Evolutionary conservation across 805 yeast genomes (phyloP).

Genomic region (Kuraishia capsulata): DNA sequence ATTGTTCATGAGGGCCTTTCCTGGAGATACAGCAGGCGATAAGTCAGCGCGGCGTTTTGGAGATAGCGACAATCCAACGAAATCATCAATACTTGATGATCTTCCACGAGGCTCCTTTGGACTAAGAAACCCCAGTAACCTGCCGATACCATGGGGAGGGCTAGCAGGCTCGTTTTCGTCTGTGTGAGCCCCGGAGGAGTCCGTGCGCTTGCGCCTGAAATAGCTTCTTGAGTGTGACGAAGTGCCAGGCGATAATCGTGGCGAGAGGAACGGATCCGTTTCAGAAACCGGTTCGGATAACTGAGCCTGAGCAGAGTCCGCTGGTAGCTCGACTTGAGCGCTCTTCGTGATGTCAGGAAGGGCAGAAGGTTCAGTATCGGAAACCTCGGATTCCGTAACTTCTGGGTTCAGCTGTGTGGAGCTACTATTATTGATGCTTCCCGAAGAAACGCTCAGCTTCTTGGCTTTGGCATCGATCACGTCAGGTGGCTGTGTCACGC

Average conservation of each 20-base stretch:
- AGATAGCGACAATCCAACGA: not conserved
- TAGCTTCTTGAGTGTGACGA: not conserved
- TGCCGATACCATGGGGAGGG: not conserved
- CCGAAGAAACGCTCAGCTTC: not conserved
- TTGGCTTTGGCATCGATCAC: conserved; percentile 1
- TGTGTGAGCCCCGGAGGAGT: too few relatives aligned
- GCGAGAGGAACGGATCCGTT: not conserved
- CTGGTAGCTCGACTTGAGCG: too few relatives aligned
- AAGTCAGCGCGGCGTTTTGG: too few relatives aligned
- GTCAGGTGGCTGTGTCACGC: conserved; percentile 24
- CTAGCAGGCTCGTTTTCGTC: too few relatives aligned
- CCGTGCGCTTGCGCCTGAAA: not conserved
- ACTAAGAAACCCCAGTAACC: not conserved
- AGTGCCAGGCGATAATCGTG: not conserved
- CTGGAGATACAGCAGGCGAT: too few relatives aligned
- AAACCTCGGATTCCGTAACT: not conserved
- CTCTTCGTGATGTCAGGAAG: too few relatives aligned
- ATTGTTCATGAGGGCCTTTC: not conserved
- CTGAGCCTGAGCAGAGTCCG: too few relatives aligned
- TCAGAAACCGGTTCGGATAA: too few relatives aligned
- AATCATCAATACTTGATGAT: conserved; percentile 1
- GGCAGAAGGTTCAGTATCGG: not conserved
- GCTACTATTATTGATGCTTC: conserved; percentile 6
- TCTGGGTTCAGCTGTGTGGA: not conserved
- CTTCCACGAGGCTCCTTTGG: not conserved